phyloP scores from a whole-genome alignment of 768 basidiomycete species.

The Lactarius quietus region DNA sequence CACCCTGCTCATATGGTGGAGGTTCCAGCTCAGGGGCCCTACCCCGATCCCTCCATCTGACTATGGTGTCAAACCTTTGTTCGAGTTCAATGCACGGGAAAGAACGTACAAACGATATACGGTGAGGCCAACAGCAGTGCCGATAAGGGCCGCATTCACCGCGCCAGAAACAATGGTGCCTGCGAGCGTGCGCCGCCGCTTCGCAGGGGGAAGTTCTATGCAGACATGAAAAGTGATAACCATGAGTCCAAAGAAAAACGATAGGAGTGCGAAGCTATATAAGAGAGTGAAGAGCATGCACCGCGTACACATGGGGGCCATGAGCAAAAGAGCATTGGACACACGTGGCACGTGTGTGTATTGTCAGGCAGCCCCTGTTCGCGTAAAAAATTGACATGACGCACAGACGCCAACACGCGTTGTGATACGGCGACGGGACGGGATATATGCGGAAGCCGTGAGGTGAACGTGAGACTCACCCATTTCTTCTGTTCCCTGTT shows the following conservation, averaged over 20 bases:
- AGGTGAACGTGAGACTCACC: slow-evolving; percentile 34
- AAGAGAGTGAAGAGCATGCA: slow-evolving; percentile 38
- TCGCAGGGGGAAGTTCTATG: slow-evolving; percentile 70
- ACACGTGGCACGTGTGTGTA: slow-evolving; percentile 17
- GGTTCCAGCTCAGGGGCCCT: slow-evolving; percentile 43
- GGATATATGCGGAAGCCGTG: neutral
- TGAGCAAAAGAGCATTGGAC: slow-evolving; percentile 26
- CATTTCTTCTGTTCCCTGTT: slow-evolving; percentile 45
- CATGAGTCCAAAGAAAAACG: slow-evolving; percentile 26
- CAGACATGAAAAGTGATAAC: slow-evolving; percentile 33
- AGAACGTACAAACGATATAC: slow-evolving; percentile 77
- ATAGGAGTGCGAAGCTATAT: slow-evolving; percentile 36
- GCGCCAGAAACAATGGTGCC: slow-evolving; percentile 83
- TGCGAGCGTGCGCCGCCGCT: slow-evolving; percentile 77
- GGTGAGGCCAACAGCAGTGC: slow-evolving; percentile 81
- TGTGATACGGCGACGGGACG: slow-evolving; percentile 4
- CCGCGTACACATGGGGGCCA: slow-evolving; percentile 28
- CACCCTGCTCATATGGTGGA: slow-evolving; percentile 63
- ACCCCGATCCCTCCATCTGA: slow-evolving; percentile 77
- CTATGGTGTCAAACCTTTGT: slow-evolving; percentile 3
- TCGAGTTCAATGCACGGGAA: slow-evolving; percentile 2
- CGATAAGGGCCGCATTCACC: slow-evolving; percentile 79
- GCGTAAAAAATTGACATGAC: neutral
- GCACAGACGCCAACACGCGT: slow-evolving; percentile 2
- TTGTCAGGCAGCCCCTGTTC: neutral